A percentile compares a stretch with the other conserved stretches of the same genome.
phyloP scores from a whole-genome alignment of 2,329 filamentous ascomycete genomes.

The Coniochaeta pulveracea region DNA sequence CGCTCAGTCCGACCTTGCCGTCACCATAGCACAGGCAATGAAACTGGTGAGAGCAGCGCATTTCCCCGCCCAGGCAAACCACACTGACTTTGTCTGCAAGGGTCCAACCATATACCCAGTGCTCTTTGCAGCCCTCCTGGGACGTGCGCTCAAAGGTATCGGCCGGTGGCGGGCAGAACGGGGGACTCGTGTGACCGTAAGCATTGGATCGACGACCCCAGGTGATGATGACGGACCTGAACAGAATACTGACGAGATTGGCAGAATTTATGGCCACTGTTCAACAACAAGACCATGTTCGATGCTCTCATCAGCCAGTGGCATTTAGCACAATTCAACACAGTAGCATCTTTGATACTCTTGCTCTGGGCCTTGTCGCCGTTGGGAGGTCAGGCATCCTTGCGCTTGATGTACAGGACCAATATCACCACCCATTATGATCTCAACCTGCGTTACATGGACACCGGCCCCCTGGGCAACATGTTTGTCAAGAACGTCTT shows the following conservation, averaged over 20 bases:
- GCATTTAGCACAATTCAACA: slow-evolving; percentile 1
- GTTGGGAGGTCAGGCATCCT: slow-evolving; percentile 1
- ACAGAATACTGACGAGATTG: not conserved
- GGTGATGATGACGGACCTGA: not conserved
- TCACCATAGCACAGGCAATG: slow-evolving; percentile 1
- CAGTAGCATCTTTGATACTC: not conserved
- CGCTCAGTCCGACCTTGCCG: not conserved
- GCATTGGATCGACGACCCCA: not conserved
- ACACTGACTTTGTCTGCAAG: too few species aligned
- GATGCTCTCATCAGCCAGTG: slow-evolving; percentile 1
- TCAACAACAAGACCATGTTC: slow-evolving; percentile 14
- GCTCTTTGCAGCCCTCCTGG: slow-evolving; percentile 1
- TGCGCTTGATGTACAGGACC: slow-evolving; percentile 3
- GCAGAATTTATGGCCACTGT: slow-evolving; percentile 7
- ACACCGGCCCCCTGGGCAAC: slow-evolving; percentile 1
- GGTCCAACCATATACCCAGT: slow-evolving; percentile 1
- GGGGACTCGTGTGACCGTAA: slow-evolving; percentile 1
- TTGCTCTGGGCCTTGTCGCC: slow-evolving; percentile 2
- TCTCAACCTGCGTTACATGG: not conserved
- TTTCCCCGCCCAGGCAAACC: not conserved
- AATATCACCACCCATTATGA: not conserved
- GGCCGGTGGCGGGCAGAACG: slow-evolving; percentile 1
- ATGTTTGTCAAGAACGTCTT: not conserved
- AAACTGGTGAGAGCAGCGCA: slow-evolving; percentile 1
- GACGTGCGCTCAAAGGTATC: slow-evolving; percentile 3